Evolutionary conservation across 2,329 filamentous ascomycete genomes (phyloP).

Genomic region (Ophiocordyceps unilateralis): DNA sequence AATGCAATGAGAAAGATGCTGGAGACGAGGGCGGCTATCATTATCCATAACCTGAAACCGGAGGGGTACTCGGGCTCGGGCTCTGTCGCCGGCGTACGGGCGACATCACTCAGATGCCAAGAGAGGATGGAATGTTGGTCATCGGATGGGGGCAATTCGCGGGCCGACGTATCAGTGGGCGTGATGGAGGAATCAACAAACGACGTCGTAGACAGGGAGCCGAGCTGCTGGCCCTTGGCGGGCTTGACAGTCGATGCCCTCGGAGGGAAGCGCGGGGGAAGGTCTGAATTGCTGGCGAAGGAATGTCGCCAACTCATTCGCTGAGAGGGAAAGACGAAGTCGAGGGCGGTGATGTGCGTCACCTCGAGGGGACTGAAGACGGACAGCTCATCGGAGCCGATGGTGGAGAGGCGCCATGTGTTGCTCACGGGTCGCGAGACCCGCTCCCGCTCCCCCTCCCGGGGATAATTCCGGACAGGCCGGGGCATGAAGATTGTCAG

Average conservation of each 20-base stretch:
- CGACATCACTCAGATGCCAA: not conserved
- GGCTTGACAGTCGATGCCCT: not conserved
- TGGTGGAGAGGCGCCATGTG: not conserved
- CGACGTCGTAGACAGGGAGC: not conserved
- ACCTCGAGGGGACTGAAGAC: not conserved
- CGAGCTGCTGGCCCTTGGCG: not conserved
- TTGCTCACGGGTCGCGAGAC: not conserved
- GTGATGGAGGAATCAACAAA: not conserved
- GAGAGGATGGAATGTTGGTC: not conserved
- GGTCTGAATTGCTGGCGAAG: not conserved
- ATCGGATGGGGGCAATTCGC: not conserved
- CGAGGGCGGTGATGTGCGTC: not conserved
- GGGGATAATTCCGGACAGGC: not conserved
- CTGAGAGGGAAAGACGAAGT: not conserved
- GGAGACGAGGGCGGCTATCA: not conserved
- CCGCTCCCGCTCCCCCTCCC: not conserved
- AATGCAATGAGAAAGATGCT: slow-evolving; percentile 3
- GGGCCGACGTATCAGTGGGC: not conserved
- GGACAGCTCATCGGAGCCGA: not conserved
- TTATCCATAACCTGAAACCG: not conserved
- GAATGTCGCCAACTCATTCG: not conserved
- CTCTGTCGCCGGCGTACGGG: not conserved
- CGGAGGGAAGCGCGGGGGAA: not conserved
- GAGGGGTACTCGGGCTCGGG: not conserved
- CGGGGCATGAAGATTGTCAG: not conserved